These are phyloP conservation scores for Lactifluus rugatus DNA, from an alignment of 768 basidiomycete species.

Conservation along the genomic window DNA sequence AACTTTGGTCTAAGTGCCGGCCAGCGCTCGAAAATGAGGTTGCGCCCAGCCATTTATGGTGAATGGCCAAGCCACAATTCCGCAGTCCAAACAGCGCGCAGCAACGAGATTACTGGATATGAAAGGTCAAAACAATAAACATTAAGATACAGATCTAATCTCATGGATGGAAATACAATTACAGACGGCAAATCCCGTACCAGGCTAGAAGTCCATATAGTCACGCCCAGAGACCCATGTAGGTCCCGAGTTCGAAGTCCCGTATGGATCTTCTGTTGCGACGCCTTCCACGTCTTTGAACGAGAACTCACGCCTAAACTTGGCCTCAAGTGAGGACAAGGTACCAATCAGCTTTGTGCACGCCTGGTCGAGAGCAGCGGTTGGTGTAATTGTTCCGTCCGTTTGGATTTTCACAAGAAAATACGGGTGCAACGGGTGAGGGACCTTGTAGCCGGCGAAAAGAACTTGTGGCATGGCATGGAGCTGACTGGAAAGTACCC, in stretches of 20 bases:
- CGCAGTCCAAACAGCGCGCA: not conserved
- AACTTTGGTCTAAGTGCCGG: not conserved
- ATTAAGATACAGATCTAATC: constrained; percentile 7
- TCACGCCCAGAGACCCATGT: constrained; percentile 21
- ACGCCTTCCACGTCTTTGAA: constrained; percentile 59
- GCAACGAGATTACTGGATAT: not conserved
- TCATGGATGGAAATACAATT: constrained; percentile 4
- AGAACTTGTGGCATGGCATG: constrained; percentile 79
- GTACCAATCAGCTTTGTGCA: constrained; percentile 66
- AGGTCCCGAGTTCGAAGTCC: constrained; percentile 18
- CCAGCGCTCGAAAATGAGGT: not conserved
- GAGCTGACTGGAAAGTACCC: constrained; percentile 56
- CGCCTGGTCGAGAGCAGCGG: constrained; percentile 73
- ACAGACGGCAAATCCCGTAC: constrained; percentile 2
- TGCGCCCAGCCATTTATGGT: not conserved
- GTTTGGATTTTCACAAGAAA: constrained; percentile 96
- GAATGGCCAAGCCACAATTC: not conserved
- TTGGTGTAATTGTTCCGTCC: constrained; percentile 76
- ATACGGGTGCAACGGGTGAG: constrained; percentile 90
- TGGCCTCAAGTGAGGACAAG: constrained; percentile 53
- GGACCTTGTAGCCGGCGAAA: constrained; percentile 97
- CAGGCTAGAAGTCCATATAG: constrained; percentile 23
- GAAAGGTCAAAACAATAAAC: not conserved
- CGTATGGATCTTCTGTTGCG: constrained; percentile 26
- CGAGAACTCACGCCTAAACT: constrained; percentile 76